Conservation (phyloP, 208 protist genomes). For the Crithidia mellificae region DNA sequence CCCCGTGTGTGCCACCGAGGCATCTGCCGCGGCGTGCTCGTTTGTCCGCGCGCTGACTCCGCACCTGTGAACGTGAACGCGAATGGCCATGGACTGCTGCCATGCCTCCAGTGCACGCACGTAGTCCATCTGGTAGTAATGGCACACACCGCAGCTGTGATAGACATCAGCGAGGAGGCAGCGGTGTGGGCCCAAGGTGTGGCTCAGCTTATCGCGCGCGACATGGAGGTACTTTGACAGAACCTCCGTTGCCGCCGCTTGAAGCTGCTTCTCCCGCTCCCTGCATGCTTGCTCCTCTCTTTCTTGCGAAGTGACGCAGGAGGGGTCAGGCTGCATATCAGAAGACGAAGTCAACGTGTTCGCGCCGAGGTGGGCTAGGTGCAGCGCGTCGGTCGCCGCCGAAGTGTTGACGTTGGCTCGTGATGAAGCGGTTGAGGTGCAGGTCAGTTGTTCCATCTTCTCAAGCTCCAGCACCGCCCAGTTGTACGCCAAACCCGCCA, state of each 20-base stretch:
- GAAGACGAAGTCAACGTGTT: not conserved
- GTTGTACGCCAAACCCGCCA: constrained; percentile 50
- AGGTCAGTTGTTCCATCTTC: constrained; percentile 2
- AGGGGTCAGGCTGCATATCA: too few species aligned
- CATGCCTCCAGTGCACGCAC: constrained; percentile 26
- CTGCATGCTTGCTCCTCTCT: not conserved
- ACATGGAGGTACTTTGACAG: constrained; percentile 31
- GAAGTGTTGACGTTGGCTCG: too few species aligned
- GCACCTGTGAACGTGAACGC: constrained; percentile 15
- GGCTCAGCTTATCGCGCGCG: constrained; percentile 29
- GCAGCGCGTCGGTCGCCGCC: too few species aligned
- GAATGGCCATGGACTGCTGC: constrained; percentile 32
- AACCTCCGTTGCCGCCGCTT: not conserved
- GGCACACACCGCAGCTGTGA: constrained; percentile 68
- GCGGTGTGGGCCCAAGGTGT: constrained; percentile 40
- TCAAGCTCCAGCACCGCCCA: constrained; percentile 54
- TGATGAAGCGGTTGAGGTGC: not conserved
- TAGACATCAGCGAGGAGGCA: constrained; percentile 58
- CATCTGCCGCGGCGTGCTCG: not conserved
- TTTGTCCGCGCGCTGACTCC: not conserved
- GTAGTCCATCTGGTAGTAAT: constrained; percentile 29
- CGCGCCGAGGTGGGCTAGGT: not conserved
- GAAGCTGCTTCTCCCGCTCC: not conserved
- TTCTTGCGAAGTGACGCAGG: not conserved
- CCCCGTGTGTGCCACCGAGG: not conserved